These are phyloP conservation scores for Pseudonitzschia multiseries DNA, from an alignment of 108 stramenopile species.

Conservation along the genomic window DNA sequence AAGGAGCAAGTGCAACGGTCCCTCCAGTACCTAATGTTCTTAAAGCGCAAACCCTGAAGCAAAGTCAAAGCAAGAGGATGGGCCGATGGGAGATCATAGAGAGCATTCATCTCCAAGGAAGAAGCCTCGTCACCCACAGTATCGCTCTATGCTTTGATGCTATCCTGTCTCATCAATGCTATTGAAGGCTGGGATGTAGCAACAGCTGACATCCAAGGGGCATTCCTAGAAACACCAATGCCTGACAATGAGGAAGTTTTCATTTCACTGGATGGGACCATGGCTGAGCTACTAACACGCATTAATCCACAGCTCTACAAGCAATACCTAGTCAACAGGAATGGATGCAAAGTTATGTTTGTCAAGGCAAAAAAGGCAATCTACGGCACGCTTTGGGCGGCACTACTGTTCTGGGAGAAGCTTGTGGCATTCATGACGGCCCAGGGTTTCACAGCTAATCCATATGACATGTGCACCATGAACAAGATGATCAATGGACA, in stretches of 20 bases:
- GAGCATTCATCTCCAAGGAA: not conserved
- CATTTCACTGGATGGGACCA: not conserved
- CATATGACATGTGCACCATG: no score
- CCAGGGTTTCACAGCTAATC: not conserved
- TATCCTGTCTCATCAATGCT: not conserved
- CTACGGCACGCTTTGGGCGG: not conserved
- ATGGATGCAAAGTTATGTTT: not conserved
- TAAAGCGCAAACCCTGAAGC: not conserved
- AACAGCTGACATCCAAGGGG: not conserved
- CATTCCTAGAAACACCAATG: not conserved
- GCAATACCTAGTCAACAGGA: not conserved
- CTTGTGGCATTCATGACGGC: not conserved
- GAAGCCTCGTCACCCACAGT: not conserved
- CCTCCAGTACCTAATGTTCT: not conserved
- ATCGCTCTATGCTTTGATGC: not conserved
- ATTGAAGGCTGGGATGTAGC: not conserved
- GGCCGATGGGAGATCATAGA: not conserved
- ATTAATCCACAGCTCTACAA: not conserved
- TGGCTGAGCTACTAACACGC: not conserved
- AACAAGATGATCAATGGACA: no score
- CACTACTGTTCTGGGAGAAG: not conserved
- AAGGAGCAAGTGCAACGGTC: not conserved
- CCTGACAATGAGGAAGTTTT: not conserved
- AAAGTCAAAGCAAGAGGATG: not conserved
- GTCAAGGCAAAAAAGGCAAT: not conserved